phyloP scores from a whole-genome alignment of 257 asterid species.

The Solanum pennellii region DNA sequence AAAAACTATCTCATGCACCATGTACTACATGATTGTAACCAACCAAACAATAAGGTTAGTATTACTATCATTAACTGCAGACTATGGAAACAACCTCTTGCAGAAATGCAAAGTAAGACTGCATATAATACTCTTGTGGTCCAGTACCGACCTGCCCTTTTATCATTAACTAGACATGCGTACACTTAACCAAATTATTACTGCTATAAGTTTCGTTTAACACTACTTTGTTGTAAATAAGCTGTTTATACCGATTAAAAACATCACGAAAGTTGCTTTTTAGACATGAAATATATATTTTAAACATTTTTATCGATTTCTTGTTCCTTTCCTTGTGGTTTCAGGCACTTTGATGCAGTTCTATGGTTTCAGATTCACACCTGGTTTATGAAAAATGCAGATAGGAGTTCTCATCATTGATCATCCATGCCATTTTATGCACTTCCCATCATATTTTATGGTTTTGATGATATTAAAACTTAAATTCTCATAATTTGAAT shows the following conservation, averaged over 20 bases:
- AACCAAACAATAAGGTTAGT: neutral
- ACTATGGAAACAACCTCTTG: neutral
- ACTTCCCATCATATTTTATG: neutral
- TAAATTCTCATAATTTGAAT: neutral
- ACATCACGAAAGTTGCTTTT: neutral
- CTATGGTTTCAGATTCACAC: neutral
- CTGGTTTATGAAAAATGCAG: neutral
- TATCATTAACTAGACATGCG: neutral
- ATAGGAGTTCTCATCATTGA: neutral
- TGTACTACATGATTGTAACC: neutral
- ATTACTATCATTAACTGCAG: neutral
- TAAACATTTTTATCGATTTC: neutral
- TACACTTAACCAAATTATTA: neutral
- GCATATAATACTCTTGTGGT: neutral
- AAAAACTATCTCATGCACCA: conserved; percentile 38
- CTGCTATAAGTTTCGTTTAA: neutral
- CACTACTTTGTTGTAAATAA: neutral
- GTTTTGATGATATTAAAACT: neutral
- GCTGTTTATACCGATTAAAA: neutral
- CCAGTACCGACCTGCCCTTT: neutral
- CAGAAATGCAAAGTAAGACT: neutral
- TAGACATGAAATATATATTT: neutral
- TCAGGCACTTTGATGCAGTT: neutral
- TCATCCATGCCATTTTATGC: neutral
- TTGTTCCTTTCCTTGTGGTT: neutral